These are phyloP conservation scores for Citrus trifoliata DNA, from an alignment of 345 rosid species.

Conservation along the genomic window DNA sequence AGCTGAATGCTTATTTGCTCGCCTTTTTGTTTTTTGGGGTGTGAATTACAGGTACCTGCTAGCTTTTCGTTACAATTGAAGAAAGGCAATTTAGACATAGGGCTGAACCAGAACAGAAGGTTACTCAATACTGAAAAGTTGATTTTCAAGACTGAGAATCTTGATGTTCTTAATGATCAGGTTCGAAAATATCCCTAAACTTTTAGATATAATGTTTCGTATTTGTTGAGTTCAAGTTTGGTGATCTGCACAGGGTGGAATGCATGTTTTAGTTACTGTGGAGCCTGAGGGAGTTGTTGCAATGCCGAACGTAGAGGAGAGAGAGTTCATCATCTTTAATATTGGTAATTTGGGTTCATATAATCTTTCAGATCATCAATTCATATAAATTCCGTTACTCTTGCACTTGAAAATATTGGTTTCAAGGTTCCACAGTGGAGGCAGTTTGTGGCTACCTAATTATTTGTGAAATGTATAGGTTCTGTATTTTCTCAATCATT, in stretches of 20 bases:
- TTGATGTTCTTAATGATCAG: conserved; percentile 35
- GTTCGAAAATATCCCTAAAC: conserved; percentile 21
- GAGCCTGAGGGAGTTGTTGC: conserved; percentile 89
- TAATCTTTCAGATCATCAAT: neutral
- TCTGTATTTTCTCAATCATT: too few relatives aligned
- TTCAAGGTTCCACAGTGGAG: neutral
- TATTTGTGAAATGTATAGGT: neutral
- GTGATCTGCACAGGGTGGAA: conserved; percentile 42
- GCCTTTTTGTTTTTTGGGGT: too few relatives aligned
- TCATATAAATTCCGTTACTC: neutral
- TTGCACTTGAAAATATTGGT: neutral
- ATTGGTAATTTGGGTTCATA: conserved; percentile 45
- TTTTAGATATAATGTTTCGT: neutral
- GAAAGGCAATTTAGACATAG: conserved; percentile 36
- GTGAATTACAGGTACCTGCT: conserved; percentile 58
- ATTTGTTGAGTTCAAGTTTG: neutral
- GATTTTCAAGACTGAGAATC: conserved; percentile 47
- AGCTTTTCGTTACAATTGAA: conserved; percentile 56
- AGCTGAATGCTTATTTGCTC: conserved; percentile 6
- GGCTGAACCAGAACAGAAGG: conserved; percentile 35
- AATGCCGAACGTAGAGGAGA: conserved; percentile 48
- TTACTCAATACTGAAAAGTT: conserved; percentile 64
- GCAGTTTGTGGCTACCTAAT: neutral
- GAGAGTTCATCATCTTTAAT: conserved; percentile 57
- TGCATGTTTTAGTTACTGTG: conserved; percentile 56